Conservation (phyloP, 139 green algal genomes). For the Microglena sp. region DNA sequence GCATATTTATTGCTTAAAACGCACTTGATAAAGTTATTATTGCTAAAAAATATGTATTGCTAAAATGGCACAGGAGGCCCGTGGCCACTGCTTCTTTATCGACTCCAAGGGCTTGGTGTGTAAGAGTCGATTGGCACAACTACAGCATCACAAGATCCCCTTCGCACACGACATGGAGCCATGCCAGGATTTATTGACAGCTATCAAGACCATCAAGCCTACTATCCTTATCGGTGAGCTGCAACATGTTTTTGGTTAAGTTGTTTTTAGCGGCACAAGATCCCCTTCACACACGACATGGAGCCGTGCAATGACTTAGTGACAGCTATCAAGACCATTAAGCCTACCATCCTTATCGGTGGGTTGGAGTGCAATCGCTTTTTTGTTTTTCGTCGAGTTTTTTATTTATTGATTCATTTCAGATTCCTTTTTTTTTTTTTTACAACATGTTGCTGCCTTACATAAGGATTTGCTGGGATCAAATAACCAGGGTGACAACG, state of each 20-base stretch:
- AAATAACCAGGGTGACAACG: no score
- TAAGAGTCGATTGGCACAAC: slow-evolving; percentile 8
- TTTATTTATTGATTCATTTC: no score
- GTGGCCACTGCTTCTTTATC: slow-evolving; percentile 55
- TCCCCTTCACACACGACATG: slow-evolving; percentile 47
- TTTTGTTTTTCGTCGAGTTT: no score
- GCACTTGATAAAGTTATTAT: no score
- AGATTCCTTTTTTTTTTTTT: no score
- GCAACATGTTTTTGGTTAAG: neutral
- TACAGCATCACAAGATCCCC: slow-evolving; percentile 70
- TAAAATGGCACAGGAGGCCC: slow-evolving; percentile 27
- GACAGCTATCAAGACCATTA: slow-evolving; percentile 26
- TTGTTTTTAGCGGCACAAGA: slow-evolving; percentile 83
- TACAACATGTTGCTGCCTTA: no score
- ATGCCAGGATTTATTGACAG: slow-evolving; percentile 31
- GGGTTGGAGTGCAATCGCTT: neutral
- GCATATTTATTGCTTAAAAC: no score
- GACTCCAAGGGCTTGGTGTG: slow-evolving; percentile 72
- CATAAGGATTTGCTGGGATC: no score
- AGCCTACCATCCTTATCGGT: slow-evolving; percentile 54
- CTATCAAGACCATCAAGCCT: slow-evolving; percentile 31
- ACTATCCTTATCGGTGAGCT: slow-evolving; percentile 47
- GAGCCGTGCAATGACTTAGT: slow-evolving; percentile 27
- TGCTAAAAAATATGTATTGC: neutral
- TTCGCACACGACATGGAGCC: slow-evolving; percentile 43